Conservation (phyloP, 2,329 filamentous ascomycete species). For the Trichoderma lentiforme region DNA sequence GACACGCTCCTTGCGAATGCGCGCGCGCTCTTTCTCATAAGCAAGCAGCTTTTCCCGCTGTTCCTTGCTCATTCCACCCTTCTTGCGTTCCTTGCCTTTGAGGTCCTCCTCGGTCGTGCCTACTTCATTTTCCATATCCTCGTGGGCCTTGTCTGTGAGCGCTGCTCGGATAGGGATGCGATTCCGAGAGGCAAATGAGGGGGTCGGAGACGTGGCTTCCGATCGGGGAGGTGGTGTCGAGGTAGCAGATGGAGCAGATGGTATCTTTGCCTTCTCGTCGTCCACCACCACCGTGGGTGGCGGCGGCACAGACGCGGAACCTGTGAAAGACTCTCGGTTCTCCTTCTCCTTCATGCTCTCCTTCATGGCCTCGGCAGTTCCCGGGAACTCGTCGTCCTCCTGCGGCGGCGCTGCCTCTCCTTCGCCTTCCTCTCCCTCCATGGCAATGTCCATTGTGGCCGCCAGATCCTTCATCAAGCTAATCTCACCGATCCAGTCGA, state of each 20-base stretch:
- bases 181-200: conserved; percentile 42
- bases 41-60: conserved; percentile 88
- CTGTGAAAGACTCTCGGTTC: conserved; percentile 12
- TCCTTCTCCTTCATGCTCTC: conserved; percentile 49
- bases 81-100: conserved; percentile 69
- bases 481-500: conserved; percentile 97
- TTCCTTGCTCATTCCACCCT: conserved; percentile 80
- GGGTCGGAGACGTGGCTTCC: conserved; percentile 39
- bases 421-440: conserved; percentile 65
- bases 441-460: conserved; percentile 96
- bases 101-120: conserved; percentile 52
- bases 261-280: conserved; percentile 35
- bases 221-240: conserved; percentile 32
- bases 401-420: conserved; percentile 48
- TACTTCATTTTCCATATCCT: conserved; percentile 65
- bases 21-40: conserved; percentile 80
- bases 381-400: conserved; percentile 56
- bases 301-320: conserved; percentile 20
- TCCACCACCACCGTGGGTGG: conserved; percentile 41
- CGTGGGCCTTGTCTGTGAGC: conserved; percentile 75
- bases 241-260: conserved; percentile 22
- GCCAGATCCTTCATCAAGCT: conserved; percentile 98
- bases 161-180: conserved; percentile 75
- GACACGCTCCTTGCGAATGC: conserved; percentile 84
- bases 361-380: conserved; percentile 53